Conservation (phyloP, 148 eudicot species). For the Vaccinium myrtillus region DNA sequence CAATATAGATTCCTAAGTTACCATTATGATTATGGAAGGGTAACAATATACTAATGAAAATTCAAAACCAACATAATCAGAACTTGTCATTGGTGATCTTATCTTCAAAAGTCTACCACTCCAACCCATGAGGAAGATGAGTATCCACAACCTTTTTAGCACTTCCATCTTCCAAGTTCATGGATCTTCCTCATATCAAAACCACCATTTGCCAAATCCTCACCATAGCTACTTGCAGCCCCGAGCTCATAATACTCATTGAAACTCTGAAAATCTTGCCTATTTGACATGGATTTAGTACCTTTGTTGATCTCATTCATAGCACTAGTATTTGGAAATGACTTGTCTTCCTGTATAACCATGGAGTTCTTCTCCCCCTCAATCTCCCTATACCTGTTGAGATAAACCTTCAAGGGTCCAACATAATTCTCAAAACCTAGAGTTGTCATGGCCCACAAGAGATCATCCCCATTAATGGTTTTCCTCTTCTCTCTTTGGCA, state of each 20-base stretch:
- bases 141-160: slow-evolving; percentile 10
- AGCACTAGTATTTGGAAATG: neutral
- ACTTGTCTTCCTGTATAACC: neutral
- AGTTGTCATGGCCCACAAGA: slow-evolving; percentile 49
- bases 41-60: neutral
- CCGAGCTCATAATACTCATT: neutral
- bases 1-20: neutral
- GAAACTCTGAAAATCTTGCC: neutral
- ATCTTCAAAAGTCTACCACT: slow-evolving; percentile 14
- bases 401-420: slow-evolving; percentile 34
- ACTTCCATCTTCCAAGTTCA: slow-evolving; percentile 18
- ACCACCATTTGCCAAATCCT: slow-evolving; percentile 13
- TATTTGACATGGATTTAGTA: neutral
- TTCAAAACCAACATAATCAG: neutral
- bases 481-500: slow-evolving; percentile 46
- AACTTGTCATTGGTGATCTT: neutral
- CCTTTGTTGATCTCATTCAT: neutral
- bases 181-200: slow-evolving; percentile 13
- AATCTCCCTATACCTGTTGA: slow-evolving; percentile 33
- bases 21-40: neutral
- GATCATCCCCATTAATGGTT: slow-evolving; percentile 43
- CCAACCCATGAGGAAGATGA: slow-evolving; percentile 21
- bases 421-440: slow-evolving; percentile 42
- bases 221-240: slow-evolving; percentile 11
- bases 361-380: slow-evolving; percentile 32